Evolutionary conservation across 2,329 filamentous ascomycete genomes (phyloP), one percentile per base, ranked within the genome.

Genomic region (Arthroderma uncinatum): DNA sequence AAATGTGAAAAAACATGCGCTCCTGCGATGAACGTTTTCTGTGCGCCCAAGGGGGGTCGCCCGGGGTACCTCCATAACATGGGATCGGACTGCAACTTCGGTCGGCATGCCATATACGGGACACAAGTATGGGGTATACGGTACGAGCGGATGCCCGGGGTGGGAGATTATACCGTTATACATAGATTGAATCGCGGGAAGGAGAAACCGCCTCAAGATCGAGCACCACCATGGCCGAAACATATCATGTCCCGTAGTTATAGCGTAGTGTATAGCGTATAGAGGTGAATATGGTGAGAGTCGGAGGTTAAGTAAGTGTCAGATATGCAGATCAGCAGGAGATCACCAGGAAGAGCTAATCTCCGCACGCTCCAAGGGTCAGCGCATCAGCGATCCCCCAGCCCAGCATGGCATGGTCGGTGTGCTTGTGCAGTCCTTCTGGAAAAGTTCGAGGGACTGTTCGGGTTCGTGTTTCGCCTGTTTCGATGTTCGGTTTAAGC

Each of bases 31-130:
- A n/a, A n/a, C n/a, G n/a, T n/a, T n/a, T n/a, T n/a, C n/a, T n/a
- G n/a, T n/a, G n/a, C n/a, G n/a, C n/a, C n/a, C n/a, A n/a, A n/a
- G n/a, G n/a, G n/a, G n/a, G n/a, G n/a, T n/a, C 16, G 21, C 12
- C 40, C 21, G 40, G 44, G 44, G 44, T 48, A 23, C 44, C 8
- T 25, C 9, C 12, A 25, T 12, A 48, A 28, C 44, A 48, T 48
- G 44, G 44, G 44, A 48, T 48, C 44, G 44, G 44, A 48, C 36
- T 39, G 36, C 36, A 48, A 14, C 44, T 48, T 48, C 21, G 44
- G 44, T 48, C 44, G 44, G 44, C 44, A 48, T 48, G 44, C 44
- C 44, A 48, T 48, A 48, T 48, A 25, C 25, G 44, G 44, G 44
- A 14, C 44, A 48, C 8, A 16, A 47, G 16, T 25, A 21, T 21